Base-by-base conservation (phyloP, 2,329 filamentous ascomycete species). In the Ascochyta viciae-villosae region DNA sequence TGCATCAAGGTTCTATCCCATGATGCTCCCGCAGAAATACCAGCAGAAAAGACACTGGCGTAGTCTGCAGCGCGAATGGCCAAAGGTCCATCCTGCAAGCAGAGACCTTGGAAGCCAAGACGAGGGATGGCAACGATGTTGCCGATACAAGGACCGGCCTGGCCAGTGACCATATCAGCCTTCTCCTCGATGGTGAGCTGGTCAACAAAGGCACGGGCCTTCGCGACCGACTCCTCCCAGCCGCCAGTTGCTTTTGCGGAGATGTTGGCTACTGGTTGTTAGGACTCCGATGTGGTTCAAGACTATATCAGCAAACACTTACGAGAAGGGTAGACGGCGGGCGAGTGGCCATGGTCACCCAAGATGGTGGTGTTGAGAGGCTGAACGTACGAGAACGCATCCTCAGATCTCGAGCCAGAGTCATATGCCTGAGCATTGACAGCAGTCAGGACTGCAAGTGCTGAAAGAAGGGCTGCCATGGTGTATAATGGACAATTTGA, bases 91-190 rank as follows among this genome's bases (percentile, higher is more conserved):
- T 79, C 77, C 42, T 77, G 74, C 6, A 79, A 66, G 54, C 77
- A 79, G 13, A 78, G 67, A 40, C 76, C 76, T 13, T 66, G 68
- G 66, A 77, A 78, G 15, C 71, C 70, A 15, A 78, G 65, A 29
- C 76, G 68, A 29, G 70, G 67, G 37, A 78, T 74, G 45, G 67
- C 66, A 57, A 73, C 72, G 45, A 75, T 75, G 62, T 76, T 71
- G 7, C 89, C 68, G 29, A 88, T 86, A 61, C 90, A 94, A 10
- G 70, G 68, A 19, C 71, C 72, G 29, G 64, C 63, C 87, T 65
- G 63, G 40, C 72, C 72, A 22, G 72, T 74, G 35, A 74, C 68
- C 66, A 74, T 72, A 13, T 69, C 66, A 10, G 71, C 64, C 61
- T 74, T 74, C 56, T 74, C 72, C 12, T 72, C 69, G 2, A 68